Evolutionary conservation across 139 green algal species (phyloP), one percentile per base, ranked within the genome.

Genomic region (Dunaliella primolecta): DNA sequence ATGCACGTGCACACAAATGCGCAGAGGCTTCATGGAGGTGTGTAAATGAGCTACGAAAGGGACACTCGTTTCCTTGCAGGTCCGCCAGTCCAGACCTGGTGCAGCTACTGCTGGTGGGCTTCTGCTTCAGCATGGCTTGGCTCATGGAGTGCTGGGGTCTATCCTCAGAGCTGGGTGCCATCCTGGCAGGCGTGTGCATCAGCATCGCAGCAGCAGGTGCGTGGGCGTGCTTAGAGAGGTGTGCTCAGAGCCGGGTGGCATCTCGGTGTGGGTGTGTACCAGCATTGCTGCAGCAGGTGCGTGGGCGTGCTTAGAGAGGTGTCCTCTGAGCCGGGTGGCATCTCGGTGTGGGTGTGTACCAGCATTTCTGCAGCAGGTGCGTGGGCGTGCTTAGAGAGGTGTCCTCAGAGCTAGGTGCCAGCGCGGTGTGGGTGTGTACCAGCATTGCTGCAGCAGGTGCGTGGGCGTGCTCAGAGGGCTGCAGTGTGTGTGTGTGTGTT

Each of bases 121-220:
- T 96, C 82, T 98, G 96, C 89, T 91, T 98, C 30, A 80, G 90
- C 25, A 83, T 89, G 34, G 90, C 93, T 2, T 92, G 92, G 88
- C 79, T 90, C 82, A 93, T 85, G n/a, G 91, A 92, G 25, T 78
- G 87, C 38, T 76, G 95, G 71, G 89, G 94, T 0, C 88, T 99
- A 35, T 96, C 90, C 0, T 89, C 95, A 0, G 96, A 99, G 89
- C 90, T 99, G 71, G 96, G 96, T 2, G 94, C 96, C 1, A 98
- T 99, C 88, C 86, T 98, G 35, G 96, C 95, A 30, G 96, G 96
- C 0, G 92, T 85, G 35, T 83, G 82, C 72, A 55, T 74, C 34
- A 35, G 35, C 80, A 46, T 76, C 3, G 3, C n/a, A 56, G 57
- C 76, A 36, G 77, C 80, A 76, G 77, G 77, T 36, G 77, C 21